A percentile compares a stretch with the other conserved stretches of the same genome.
Conservation (phyloP, 1,139 yeast species). For the Neolecta irregularis region DNA sequence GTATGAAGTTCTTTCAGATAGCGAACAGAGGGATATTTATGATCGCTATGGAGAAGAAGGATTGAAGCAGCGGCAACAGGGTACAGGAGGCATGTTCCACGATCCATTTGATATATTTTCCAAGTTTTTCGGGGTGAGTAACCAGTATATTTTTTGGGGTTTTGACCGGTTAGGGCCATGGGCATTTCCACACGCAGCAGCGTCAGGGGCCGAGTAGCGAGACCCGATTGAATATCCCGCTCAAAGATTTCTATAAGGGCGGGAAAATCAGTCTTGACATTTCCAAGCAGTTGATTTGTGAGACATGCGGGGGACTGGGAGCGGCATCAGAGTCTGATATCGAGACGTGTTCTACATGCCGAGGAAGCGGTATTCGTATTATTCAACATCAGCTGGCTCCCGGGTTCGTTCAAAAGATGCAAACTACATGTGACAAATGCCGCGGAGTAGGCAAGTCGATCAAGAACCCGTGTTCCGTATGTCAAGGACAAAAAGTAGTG, state of each 20-base stretch:
- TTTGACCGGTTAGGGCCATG: too few species aligned
- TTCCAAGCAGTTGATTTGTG: slow-evolving; percentile 59
- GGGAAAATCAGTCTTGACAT: slow-evolving; percentile 44
- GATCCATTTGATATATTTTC: slow-evolving; percentile 63
- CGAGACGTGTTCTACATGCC: slow-evolving; percentile 50
- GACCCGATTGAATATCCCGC: slow-evolving; percentile 39
- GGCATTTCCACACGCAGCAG: slow-evolving; percentile 19
- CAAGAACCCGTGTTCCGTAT: slow-evolving; percentile 45
- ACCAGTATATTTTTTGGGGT: too few species aligned
- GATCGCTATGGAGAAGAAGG: slow-evolving; percentile 81
- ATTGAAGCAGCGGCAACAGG: slow-evolving; percentile 30
- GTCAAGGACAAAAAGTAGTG: slow-evolving; percentile 56
- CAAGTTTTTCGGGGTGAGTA: slow-evolving; percentile 54
- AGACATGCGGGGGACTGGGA: slow-evolving; percentile 68
- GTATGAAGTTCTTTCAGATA: slow-evolving; percentile 69
- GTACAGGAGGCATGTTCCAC: slow-evolving; percentile 26
- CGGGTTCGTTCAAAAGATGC: slow-evolving; percentile 77
- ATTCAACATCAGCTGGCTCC: slow-evolving; percentile 69
- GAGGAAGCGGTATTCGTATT: slow-evolving; percentile 58
- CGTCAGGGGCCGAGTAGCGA: slow-evolving; percentile 54
- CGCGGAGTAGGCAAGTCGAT: slow-evolving; percentile 60
- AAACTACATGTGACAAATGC: slow-evolving; percentile 65
- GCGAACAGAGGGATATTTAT: slow-evolving; percentile 53
- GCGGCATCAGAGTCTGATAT: slow-evolving; percentile 46
- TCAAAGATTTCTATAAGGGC: slow-evolving; percentile 60